Percentiles rank a stretch among this genome's conserved stretches.
These are phyloP conservation scores for Flaveria robusta DNA, from an alignment of 129 eudicot genomes.

Conservation along the genomic window DNA sequence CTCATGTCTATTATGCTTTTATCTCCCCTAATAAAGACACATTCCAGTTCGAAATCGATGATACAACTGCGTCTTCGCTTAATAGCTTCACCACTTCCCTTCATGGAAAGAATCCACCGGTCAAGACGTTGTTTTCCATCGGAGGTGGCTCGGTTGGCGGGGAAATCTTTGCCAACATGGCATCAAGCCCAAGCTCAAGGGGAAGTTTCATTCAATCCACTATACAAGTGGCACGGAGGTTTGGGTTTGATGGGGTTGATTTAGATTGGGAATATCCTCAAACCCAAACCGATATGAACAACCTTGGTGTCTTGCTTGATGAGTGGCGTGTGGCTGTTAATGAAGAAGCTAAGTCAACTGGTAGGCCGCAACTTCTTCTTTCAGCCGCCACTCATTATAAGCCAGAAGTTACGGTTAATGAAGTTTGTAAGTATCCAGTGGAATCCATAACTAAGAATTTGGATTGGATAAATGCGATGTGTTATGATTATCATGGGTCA, in stretches of 20 bases:
- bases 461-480: conserved; percentile 81
- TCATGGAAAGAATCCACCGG: conserved; percentile 40
- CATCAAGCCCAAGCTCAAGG: conserved; percentile 32
- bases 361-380: conserved; percentile 53
- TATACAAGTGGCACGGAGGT: conserved; percentile 66
- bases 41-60: conserved; percentile 48
- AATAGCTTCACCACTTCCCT: conserved; percentile 63
- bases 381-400: conserved; percentile 68
- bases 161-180: conserved; percentile 46
- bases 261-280: conserved; percentile 82
- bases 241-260: conserved; percentile 72
- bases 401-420: conserved; percentile 25
- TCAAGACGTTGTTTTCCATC: conserved; percentile 57
- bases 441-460: conserved; percentile 52
- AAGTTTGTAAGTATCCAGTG: conserved; percentile 44
- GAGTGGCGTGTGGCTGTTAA: conserved; percentile 70
- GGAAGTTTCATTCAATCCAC: conserved; percentile 53
- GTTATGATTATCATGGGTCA: conserved; percentile 67
- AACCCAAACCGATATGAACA: conserved; percentile 51
- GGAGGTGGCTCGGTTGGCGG: conserved; percentile 59
- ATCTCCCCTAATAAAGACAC: conserved; percentile 55
- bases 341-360: conserved; percentile 43
- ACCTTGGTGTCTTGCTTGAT: conserved; percentile 42
- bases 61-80: conserved; percentile 42
- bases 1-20: conserved; percentile 68